Evolutionary conservation across 1,139 yeast species (phyloP).

Genomic region (Taphrina populina): DNA sequence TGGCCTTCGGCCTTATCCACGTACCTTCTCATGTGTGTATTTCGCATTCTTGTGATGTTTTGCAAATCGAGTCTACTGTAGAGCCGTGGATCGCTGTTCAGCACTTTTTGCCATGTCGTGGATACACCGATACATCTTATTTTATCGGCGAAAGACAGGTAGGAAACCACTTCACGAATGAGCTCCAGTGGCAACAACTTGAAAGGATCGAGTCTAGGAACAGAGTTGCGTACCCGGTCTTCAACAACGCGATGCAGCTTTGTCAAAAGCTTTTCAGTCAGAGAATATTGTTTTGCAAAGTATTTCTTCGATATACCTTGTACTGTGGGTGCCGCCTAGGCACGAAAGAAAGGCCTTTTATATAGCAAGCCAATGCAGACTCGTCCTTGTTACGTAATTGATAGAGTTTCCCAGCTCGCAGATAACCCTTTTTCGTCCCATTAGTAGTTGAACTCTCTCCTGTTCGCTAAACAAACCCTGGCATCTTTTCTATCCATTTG

Average conservation of each 20-base stretch:
- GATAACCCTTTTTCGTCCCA: conserved; percentile 15
- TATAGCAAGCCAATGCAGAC: conserved; percentile 16
- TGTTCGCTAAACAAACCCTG: neutral
- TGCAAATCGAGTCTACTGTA: conserved; percentile 5
- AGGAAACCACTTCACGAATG: conserved; percentile 8
- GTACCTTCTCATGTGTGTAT: no score
- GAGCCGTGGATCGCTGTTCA: conserved; percentile 3
- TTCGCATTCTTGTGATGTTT: no score
- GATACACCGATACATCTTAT: neutral
- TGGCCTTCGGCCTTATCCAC: conserved; percentile 2
- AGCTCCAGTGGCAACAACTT: conserved; percentile 7
- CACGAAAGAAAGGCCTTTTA: conserved; percentile 2
- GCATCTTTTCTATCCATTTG: conserved; percentile 15
- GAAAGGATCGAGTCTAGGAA: conserved; percentile 5
- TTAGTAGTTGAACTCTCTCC: no score
- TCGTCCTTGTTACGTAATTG: conserved; percentile 16
- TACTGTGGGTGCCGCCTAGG: neutral
- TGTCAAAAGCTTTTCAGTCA: neutral
- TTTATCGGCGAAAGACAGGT: conserved; percentile 4
- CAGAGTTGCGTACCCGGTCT: neutral
- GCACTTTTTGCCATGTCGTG: neutral
- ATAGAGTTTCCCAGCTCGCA: conserved; percentile 23
- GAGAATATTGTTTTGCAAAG: neutral
- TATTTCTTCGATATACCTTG: neutral
- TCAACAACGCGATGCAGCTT: conserved; percentile 2